Evolutionary conservation across 1,284 basidiomycete genomes (phyloP), one percentile per base, ranked within the genome.

Genomic region (Meripilus lineatus): DNA sequence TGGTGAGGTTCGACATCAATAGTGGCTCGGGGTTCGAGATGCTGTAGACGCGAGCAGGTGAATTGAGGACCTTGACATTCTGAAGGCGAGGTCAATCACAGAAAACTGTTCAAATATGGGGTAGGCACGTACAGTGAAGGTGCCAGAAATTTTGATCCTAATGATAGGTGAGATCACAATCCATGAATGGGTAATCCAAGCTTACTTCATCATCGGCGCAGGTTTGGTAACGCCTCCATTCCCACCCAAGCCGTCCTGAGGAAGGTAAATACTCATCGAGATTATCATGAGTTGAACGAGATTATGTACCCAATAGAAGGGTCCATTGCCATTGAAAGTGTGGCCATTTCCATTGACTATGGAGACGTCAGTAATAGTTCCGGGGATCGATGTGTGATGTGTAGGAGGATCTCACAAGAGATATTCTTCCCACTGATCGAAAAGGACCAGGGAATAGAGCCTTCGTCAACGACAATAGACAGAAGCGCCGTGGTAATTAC

Each of bases 71-170:
- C 43, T 63, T 62, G 36, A 66, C 56, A 35, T 69, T 62, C 57
- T 64, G 44, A 18, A 30, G n/a, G 39, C 10, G 22, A 37, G 2
- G 28, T n/a, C 36, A 23, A 39, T 28, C 11, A 21, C 36, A 39
- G 26, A 6, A 44, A n/a, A n/a, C n/a, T n/a, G n/a, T n/a, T n/a
- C n/a, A n/a, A 21, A 46, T 21, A 32, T 15, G 8, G 5, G 22
- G 32, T 20, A 23, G 34, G 11, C 22, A 22, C 66, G 45, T 34
- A 74, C 72, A 20, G 59, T 56, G 52, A 68, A 78, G 8, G 66
- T 67, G 1, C 76, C 77, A 24, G 75, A 78, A 2, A 75, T 76
- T 52, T 70, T 70, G 48, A 79, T 77, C 57, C 75, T 77, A 41
- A 13, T 4, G 11, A 11, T n/a, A n/a, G n/a, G n/a, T n/a, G n/a